Percentiles rank a stretch among this genome's conserved stretches.
These are phyloP conservation scores for Pestalotiopsis sp. DNA, from an alignment of 2,329 filamentous ascomycete species.

Conservation along the genomic window DNA sequence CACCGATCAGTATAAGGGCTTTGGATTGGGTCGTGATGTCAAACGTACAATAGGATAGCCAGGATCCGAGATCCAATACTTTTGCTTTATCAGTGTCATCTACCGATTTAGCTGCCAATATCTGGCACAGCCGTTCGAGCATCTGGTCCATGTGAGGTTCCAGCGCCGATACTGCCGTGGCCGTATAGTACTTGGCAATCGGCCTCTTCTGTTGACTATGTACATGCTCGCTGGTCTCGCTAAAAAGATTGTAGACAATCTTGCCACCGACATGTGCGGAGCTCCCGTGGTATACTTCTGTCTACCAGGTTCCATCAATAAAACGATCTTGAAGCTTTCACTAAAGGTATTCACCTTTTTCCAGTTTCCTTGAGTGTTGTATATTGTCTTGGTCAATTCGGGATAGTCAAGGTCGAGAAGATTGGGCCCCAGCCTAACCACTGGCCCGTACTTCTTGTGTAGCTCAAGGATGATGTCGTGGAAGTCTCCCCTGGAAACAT, in stretches of 20 bases:
- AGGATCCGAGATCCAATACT: background rate
- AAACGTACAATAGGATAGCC: background rate
- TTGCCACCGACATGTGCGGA: constrained; percentile 33
- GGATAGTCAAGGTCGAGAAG: background rate
- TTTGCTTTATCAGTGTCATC: background rate
- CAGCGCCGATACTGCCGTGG: constrained; percentile 23
- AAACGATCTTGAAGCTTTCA: background rate
- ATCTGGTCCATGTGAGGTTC: constrained; percentile 30
- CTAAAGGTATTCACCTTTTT: background rate
- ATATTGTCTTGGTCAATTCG: background rate
- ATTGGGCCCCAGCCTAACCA: background rate
- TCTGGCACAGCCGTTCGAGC: background rate
- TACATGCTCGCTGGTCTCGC: constrained; percentile 28
- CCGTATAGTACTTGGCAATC: constrained; percentile 35
- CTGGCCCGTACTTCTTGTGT: background rate
- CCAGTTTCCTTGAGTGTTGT: background rate
- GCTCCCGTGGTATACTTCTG: constrained; percentile 37
- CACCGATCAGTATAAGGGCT: background rate
- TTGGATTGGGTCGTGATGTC: background rate
- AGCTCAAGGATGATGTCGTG: background rate
- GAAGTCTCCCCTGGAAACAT: background rate
- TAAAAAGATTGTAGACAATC: constrained; percentile 39
- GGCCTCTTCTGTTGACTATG: constrained; percentile 37
- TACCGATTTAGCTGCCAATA: background rate
- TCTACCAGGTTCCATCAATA: constrained; percentile 20